Evolutionary conservation across 2,329 filamentous ascomycete genomes (phyloP).

Genomic region (Pseudogymnoascus sp.): DNA sequence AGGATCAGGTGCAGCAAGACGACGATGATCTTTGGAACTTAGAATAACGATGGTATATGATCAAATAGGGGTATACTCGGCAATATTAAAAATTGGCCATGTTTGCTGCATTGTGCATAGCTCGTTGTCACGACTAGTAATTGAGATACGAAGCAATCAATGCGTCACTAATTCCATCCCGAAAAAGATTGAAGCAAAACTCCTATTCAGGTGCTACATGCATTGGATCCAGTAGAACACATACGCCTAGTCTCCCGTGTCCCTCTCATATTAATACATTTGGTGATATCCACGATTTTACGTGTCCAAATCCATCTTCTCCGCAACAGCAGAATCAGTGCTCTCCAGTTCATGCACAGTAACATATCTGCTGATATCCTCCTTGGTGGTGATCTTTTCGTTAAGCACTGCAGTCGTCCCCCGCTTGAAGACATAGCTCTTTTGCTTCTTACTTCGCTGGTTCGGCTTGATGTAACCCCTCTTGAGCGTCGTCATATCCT

Average conservation of each 20-base stretch:
- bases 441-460: slow-evolving; percentile 79
- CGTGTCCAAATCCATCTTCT: slow-evolving; percentile 61
- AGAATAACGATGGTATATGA: slow-evolving; percentile 2
- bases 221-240: slow-evolving; percentile 4
- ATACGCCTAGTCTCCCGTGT: slow-evolving; percentile 4
- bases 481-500: slow-evolving; percentile 88
- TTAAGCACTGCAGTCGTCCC: slow-evolving; percentile 95
- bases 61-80: not conserved
- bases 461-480: slow-evolving; percentile 92
- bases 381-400: slow-evolving; percentile 90
- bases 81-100: not conserved
- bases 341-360: slow-evolving; percentile 71
- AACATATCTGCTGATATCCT: slow-evolving; percentile 89
- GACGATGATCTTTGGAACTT: slow-evolving; percentile 28
- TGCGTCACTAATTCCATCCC: slow-evolving; percentile 1
- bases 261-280: slow-evolving; percentile 4
- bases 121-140: not conserved
- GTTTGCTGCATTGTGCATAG: not conserved
- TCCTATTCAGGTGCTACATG: slow-evolving; percentile 2
- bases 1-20: slow-evolving; percentile 36
- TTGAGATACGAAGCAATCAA: not conserved
- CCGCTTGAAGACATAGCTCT: slow-evolving; percentile 82
- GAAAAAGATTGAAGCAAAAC: not conserved
- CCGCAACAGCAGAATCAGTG: slow-evolving; percentile 47
- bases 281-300: slow-evolving; percentile 26